Evolutionary conservation across 768 basidiomycete species (phyloP), one percentile per base, ranked within the genome.

Genomic region (Mrakia hoshinonis): DNA sequence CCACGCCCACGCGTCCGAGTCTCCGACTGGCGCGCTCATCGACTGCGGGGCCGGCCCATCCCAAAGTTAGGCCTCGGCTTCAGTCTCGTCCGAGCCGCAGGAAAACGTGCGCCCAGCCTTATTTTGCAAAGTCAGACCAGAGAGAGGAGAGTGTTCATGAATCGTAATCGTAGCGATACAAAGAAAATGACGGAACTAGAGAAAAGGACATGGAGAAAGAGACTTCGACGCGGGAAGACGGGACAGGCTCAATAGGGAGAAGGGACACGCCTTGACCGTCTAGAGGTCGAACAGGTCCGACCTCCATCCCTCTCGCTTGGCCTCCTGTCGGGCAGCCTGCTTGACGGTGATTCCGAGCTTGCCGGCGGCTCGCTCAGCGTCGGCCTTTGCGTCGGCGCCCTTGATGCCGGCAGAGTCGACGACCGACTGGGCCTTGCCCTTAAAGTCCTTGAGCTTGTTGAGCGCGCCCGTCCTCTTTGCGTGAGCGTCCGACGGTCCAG

Each of bases 201-300:
- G 6, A n/a, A 52, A 52, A 52, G 20, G 51, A 52, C 51, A 52
- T n/a, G 22, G 26, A 52, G 6, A 26, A 9, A 52, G 34, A 63
- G 10, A 63, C 24, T n/a, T n/a, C n/a, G n/a, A n/a, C n/a, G n/a
- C n/a, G n/a, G n/a, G n/a, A n/a, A n/a, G n/a, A n/a, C n/a, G n/a
- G n/a, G n/a, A n/a, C n/a, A n/a, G n/a, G n/a, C n/a, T n/a, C n/a
- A n/a, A n/a, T n/a, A n/a, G n/a, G n/a, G n/a, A n/a, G n/a, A n/a
- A n/a, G n/a, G n/a, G n/a, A n/a, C n/a, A n/a, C 85, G 92, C 89
- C 65, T 91, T n/a, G 97, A 81, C 78, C 95, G 90, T 89, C n/a
- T 47, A 68, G 38, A 73, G 20, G 38, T 73, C 67, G 65, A 73
- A 73, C 22, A 60, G 60, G 9, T 26, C n/a, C 0, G 60, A 63